Base-by-base conservation (phyloP, 192 early-diverging fungal genomes). In the Oehlia diaphana region DNA sequence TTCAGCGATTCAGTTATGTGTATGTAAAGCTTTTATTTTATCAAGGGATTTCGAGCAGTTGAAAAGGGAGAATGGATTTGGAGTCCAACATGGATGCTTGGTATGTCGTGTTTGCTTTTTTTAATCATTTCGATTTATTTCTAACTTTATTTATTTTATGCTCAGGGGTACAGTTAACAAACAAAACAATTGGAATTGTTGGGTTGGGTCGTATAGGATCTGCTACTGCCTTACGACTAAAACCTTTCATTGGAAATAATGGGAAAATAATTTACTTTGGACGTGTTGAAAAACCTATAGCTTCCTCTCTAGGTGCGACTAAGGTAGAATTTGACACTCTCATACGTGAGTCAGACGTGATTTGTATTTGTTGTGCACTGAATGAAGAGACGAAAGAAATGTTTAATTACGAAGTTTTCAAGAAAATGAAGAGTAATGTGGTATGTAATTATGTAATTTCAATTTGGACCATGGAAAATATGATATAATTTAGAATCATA, bases 201-300 rank as follows among this genome's bases (percentile, higher is more conserved):
- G 96, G 96, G 0, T 74, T 96, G 9, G 96, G 96, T 0, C 88
- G 94, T 35, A 96, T 96, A 67, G 96, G 96, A 6, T 77, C 79
- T 16, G 95, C 93, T 0, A 92, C 94, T 12, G 91, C 90, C 12
- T 76, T 84, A n/a, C 86, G 96, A 31, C 82, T 97, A 33, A 81
- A 83, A 35, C 89, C 92, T 1, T 96, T 97, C 88, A 33, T 79
- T 21, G 77, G 77, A 9, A 23, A 31, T 33, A 37, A 79, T 28
- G 90, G 93, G 2, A 85, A 86, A n/a, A 78, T 95, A 21, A 53
- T 94, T 16, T 96, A 96, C 68, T 82, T 81, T 1, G 90, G 88
- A 14, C 88, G 89, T 3, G 82, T 83, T 0, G 80, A 87, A 12
- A 93, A 92, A 26, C 72, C 79, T 3, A 86, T 85, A 28, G 81